Evolutionary conservation across 371 early-diverging fungal genomes (phyloP), one percentile per base, ranked within the genome.

Genomic region (Mucor ambiguus): DNA sequence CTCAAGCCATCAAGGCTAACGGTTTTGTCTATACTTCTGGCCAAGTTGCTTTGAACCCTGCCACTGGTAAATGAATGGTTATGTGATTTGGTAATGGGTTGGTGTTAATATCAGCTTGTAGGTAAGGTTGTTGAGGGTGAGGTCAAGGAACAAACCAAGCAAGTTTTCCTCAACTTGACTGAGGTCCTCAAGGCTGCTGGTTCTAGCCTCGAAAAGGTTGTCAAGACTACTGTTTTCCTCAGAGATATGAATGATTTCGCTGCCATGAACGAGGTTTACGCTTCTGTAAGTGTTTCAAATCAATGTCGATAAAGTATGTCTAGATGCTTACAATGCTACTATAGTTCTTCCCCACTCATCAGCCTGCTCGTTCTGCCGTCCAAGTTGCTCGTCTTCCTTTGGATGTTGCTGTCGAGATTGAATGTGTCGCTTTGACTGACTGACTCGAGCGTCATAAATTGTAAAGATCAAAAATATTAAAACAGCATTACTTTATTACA

Each of bases 161-260:
- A 89, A 72, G 87, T 80, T 14, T 77, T 94, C 56, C 76, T 69
- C 62, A 94, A 93, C 80, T 73, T 94, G 55, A 78, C 84, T 68
- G 87, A 85, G 9, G 87, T 94, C 29, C 76, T 94, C 14, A 84
- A 87, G 67, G 92, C 88, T 20, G 81, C 89, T 55, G 90, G 89
- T 43, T 86, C 92, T 49, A 77, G 80, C 68, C 76, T 94, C 26
- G 81, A 90, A 54, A 83, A 89, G 64, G 91, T 93, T 29, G 85
- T 92, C 73, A 94, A 94, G 84, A 91, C 91, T 37, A 93, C 92
- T 52, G 92, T 93, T 52, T 94, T 93, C 75, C 72, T 94, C 35
- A 87, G 87, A 76, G 89, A 88, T 66, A 89, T 89, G 81, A 89
- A 90, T 70, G 91, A 92, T 75, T 94, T 92, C 75, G 85, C 74